Conservation (phyloP, 257 asterid species). For the Nyctanthes arbortristis region DNA sequence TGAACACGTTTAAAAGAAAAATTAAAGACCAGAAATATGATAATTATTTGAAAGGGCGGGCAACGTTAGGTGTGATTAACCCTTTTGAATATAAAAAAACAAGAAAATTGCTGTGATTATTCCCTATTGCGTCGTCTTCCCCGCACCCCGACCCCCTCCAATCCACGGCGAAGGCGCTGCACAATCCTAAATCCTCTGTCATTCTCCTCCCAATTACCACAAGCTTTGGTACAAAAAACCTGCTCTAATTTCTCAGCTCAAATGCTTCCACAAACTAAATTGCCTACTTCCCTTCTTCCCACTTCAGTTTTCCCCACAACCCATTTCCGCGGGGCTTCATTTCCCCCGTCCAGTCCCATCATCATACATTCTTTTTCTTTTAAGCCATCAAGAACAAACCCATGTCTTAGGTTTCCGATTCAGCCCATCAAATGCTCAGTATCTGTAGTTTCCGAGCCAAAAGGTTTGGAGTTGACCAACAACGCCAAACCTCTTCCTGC, state of each 20-base stretch:
- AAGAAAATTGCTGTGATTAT: too few species aligned
- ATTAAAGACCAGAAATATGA: too few species aligned
- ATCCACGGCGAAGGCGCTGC: too few species aligned
- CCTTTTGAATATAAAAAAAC: too few species aligned
- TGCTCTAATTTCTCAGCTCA: background rate
- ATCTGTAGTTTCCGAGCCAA: constrained; percentile 62
- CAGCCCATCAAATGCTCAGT: constrained; percentile 51
- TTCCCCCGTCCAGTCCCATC: constrained; percentile 25
- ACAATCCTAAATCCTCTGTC: too few species aligned
- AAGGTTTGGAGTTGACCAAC: constrained; percentile 37
- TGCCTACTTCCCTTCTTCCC: constrained; percentile 33
- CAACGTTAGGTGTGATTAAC: too few species aligned
- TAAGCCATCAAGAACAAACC: constrained; percentile 20
- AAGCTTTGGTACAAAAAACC: too few species aligned
- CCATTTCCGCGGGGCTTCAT: constrained; percentile 27
- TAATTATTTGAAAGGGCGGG: too few species aligned
- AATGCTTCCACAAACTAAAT: constrained; percentile 62
- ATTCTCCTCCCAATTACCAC: too few species aligned
- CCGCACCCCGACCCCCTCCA: too few species aligned
- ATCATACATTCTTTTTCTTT: constrained; percentile 20
- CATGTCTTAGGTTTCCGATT: constrained; percentile 15
- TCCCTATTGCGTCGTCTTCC: too few species aligned
- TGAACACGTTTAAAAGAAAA: too few species aligned
- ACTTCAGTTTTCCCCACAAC: constrained; percentile 39
- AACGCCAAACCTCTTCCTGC: constrained; percentile 63